phyloP scores from a whole-genome alignment of 176 grass and related monocot genomes.

The Paspalum notatum region DNA sequence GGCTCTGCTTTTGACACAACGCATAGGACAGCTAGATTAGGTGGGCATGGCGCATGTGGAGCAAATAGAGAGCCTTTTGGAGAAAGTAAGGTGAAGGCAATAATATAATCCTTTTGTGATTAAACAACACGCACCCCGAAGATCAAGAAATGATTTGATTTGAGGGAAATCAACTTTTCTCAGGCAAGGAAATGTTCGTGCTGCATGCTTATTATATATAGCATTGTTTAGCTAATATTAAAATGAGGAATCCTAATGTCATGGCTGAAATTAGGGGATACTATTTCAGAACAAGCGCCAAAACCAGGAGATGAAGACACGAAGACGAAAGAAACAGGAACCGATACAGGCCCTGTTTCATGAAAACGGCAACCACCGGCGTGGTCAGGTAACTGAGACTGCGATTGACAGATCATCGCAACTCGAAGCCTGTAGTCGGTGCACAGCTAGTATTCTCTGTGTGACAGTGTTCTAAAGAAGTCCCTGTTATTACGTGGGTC shows the following conservation, averaged over 20 bases:
- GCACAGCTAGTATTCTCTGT: neutral
- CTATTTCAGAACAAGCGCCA: neutral
- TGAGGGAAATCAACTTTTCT: neutral
- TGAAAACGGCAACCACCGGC: neutral
- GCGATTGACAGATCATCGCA: neutral
- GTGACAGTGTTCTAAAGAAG: neutral
- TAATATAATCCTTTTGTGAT: constrained; percentile 19
- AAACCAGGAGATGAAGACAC: neutral
- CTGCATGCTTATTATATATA: neutral
- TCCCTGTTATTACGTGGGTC: neutral
- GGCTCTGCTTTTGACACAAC: constrained; percentile 24
- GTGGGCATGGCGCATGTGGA: constrained; percentile 40
- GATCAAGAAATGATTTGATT: constrained; percentile 20
- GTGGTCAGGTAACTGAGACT: neutral
- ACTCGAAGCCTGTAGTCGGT: constrained; percentile 3
- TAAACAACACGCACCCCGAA: constrained; percentile 36
- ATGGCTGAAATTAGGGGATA: constrained; percentile 23
- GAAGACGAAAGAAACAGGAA: neutral
- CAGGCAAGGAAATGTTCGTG: neutral
- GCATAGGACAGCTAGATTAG: constrained; percentile 33
- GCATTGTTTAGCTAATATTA: neutral
- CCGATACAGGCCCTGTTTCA: neutral
- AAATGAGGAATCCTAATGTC: constrained; percentile 1
- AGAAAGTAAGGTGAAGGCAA: constrained; percentile 36
- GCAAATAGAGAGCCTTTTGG: constrained; percentile 29